Percentiles rank a stretch among this genome's conserved stretches.
Evolutionary conservation across 2,329 filamentous ascomycete species (phyloP).

Genomic region (Fusarium newnesense): DNA sequence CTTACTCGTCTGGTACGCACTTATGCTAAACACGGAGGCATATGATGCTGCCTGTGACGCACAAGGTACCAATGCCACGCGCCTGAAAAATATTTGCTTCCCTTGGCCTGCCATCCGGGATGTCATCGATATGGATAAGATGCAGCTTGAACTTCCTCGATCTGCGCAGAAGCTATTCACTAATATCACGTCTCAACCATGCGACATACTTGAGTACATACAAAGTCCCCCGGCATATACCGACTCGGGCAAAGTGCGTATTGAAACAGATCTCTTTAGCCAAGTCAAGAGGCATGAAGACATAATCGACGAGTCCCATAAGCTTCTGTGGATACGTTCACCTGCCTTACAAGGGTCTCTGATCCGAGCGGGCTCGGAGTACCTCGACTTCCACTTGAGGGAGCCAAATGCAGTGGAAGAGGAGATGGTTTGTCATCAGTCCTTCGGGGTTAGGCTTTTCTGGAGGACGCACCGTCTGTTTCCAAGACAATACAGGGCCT

Average conservation of each 20-base stretch:
- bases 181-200: slow-evolving; percentile 18
- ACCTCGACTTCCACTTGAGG: slow-evolving; percentile 11
- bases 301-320: slow-evolving; percentile 12
- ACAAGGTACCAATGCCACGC: not conserved
- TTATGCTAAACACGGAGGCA: slow-evolving; percentile 8
- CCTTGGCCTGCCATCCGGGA: slow-evolving; percentile 31
- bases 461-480: slow-evolving; percentile 21
- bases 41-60: slow-evolving; percentile 12
- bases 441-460: slow-evolving; percentile 16
- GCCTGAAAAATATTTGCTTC: slow-evolving; percentile 24
- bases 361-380: slow-evolving; percentile 2
- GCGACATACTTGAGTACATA: slow-evolving; percentile 23
- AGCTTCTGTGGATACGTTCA: slow-evolving; percentile 21
- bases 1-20: slow-evolving; percentile 23
- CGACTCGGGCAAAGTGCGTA: not conserved
- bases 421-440: not conserved
- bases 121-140: slow-evolving; percentile 12
- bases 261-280: slow-evolving; percentile 10
- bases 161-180: slow-evolving; percentile 23
- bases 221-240: slow-evolving; percentile 20
- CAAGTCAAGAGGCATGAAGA: slow-evolving; percentile 15
- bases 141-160: slow-evolving; percentile 12
- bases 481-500: slow-evolving; percentile 12
- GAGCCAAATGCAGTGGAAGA: not conserved
- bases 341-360: slow-evolving; percentile 13